phyloP scores from a whole-genome alignment of 176 grass and related monocot species.

The Aegilops bicornis region DNA sequence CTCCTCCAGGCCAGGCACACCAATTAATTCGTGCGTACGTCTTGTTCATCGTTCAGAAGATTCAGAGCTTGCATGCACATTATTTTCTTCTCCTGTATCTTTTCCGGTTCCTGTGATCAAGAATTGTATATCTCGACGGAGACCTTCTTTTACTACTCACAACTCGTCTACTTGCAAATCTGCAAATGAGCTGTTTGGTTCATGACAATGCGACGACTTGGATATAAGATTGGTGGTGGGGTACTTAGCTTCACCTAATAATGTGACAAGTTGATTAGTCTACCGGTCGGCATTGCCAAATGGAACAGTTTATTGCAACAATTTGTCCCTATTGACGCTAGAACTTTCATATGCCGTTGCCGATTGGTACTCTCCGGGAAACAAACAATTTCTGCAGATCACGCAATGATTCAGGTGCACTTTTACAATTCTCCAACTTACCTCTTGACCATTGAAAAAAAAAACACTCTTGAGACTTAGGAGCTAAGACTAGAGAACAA shows the following conservation, averaged over 20 bases:
- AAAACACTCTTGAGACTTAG: background rate
- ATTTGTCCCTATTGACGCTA: background rate
- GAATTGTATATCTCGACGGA: background rate
- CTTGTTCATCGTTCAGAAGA: background rate
- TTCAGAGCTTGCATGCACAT: background rate
- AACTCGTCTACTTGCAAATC: background rate
- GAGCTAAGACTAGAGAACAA: no score
- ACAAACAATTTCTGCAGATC: background rate
- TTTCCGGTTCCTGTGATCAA: slow-evolving; percentile 5
- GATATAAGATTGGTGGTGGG: background rate
- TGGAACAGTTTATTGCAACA: background rate
- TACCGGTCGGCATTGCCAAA: slow-evolving; percentile 9
- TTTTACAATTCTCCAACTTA: background rate
- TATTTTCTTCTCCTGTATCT: slow-evolving; percentile 7
- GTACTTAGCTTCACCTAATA: slow-evolving; percentile 15
- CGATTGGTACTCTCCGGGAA: background rate
- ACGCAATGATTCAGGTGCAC: background rate
- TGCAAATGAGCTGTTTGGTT: background rate
- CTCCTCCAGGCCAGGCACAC: background rate
- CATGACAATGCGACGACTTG: background rate
- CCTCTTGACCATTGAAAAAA: background rate
- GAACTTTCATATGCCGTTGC: background rate
- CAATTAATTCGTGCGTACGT: slow-evolving; percentile 1
- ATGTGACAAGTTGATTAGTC: background rate
- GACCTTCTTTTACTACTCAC: background rate